Conservation (phyloP, 495 filamentous ascomycete species). For the Neurospora terricola region DNA sequence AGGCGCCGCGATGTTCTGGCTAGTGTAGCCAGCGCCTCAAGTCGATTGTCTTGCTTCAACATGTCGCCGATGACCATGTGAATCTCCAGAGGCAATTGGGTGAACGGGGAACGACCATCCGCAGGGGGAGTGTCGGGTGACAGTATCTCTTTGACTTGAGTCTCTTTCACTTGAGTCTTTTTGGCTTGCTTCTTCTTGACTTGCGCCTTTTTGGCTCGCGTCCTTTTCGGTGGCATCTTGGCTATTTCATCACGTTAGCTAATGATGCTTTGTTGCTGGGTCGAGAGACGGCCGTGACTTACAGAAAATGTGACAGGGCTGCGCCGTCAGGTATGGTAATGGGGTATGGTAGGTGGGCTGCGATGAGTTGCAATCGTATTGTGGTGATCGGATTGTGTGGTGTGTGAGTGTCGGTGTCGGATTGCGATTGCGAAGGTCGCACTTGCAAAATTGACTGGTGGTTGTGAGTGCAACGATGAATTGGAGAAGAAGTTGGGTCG, state of each 20-base stretch:
- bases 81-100: background rate
- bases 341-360: background rate
- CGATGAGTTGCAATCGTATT: background rate
- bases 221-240: background rate
- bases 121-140: background rate
- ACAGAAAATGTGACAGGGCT: background rate
- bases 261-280: background rate
- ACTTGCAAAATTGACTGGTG: background rate
- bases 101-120: background rate
- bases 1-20: background rate
- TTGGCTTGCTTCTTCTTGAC: background rate
- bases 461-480: background rate
- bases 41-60: background rate
- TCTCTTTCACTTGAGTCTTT: background rate
- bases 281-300: background rate
- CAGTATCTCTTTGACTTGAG: background rate
- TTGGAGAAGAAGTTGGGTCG: background rate
- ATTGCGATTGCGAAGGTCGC: background rate
- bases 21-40: background rate
- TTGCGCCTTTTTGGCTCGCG: background rate
- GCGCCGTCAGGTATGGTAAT: background rate
- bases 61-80: background rate
- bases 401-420: background rate
- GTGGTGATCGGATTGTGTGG: background rate
- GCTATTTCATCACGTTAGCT: background rate